Evolutionary conservation across 2,329 filamentous ascomycete species (phyloP).

Genomic region (Fonsecaea nubica): DNA sequence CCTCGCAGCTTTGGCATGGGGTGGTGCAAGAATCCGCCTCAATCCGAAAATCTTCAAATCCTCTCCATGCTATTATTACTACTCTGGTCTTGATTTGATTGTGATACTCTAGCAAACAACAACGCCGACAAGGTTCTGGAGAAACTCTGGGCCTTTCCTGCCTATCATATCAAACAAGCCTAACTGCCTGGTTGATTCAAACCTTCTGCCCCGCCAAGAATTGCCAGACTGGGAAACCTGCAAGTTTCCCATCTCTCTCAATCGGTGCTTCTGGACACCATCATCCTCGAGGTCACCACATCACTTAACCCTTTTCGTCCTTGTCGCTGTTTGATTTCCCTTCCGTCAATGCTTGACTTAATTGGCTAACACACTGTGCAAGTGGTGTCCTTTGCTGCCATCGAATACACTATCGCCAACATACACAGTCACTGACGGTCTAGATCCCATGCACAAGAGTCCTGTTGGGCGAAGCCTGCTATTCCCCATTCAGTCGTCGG

Average conservation of each 20-base stretch:
- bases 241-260: neutral
- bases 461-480: neutral
- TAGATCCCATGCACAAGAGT: neutral
- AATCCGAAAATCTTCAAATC: neutral
- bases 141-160: neutral
- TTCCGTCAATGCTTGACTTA: neutral
- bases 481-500: constrained; percentile 12
- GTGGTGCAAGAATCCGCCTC: neutral
- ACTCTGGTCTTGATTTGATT: neutral
- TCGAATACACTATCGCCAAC: neutral
- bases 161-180: neutral
- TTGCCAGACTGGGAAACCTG: neutral
- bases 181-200: neutral
- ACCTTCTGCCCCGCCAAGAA: constrained; percentile 4
- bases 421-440: neutral
- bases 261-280: neutral
- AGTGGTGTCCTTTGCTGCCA: neutral
- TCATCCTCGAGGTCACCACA: neutral
- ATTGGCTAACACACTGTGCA: neutral
- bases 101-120: neutral
- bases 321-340: neutral
- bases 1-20: neutral
- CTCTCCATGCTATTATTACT: neutral
- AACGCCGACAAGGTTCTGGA: neutral
- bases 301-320: neutral